Evolutionary conservation across 1,284 basidiomycete species (phyloP), one percentile per base, ranked within the genome.

Genomic region (Microbotryum intermedium): DNA sequence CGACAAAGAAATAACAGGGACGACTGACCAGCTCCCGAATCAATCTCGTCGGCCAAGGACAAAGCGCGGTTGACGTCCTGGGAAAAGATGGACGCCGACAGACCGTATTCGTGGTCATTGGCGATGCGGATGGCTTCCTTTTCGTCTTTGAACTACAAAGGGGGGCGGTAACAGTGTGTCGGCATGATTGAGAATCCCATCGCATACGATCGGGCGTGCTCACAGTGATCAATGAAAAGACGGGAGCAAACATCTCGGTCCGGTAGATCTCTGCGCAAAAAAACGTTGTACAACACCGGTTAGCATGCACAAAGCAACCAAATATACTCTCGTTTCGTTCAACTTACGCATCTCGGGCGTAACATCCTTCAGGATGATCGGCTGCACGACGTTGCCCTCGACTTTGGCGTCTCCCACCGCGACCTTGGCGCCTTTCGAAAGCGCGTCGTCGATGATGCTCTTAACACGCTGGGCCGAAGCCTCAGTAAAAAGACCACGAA

Each of bases 161-260:
- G n/a, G n/a, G n/a, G n/a, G n/a, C n/a, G n/a, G n/a, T n/a, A 60
- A 52, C 44, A 8, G 45, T 52, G 13, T 39, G 13, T 39, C 34
- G 18, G 34, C 11, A 39, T 18, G 34, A 39, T 50, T 48, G 52
- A 53, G 34, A 4, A 6, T 39, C 11, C 18, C 6, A 16, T 39
- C 13, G 13, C 11, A 16, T 39, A 16, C 3, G 6, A 39, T 16
- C 34, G 34, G 13, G 13, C 9, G 34, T 39, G 34, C 34, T 39
- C 16, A 69, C 67, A 28, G 67, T 61, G 51, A 71, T 58, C 20
- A 71, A 21, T 11, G 66, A 70, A 70, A 68, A 72, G 75, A 82
- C 78, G 34, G 83, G 84, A 1, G 81, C 83, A 68, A 85, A 85
- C 16, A 78, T 79, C 71, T 85, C 83, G 28, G 79, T 65, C 23